Evolutionary conservation across 371 early-diverging fungal genomes (phyloP), one percentile per base, ranked within the genome.

Genomic region (Saksenaea vasiformis): DNA sequence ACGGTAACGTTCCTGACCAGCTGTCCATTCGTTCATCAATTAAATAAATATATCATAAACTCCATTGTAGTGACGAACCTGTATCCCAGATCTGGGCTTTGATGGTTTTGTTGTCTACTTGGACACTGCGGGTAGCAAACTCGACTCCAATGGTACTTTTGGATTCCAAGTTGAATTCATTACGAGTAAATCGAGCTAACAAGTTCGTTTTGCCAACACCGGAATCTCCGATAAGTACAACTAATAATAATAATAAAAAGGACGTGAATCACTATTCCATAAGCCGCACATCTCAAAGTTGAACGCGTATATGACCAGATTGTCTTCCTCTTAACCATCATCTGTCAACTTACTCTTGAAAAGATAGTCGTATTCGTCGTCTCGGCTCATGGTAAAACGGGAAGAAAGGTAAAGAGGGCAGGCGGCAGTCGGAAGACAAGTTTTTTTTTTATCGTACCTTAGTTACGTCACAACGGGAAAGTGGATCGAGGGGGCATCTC

Each of bases 131-230:
- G 38, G 99, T 99, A 51, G 97, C 99, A 85, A 99, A 99, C 77
- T 99, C 98, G 41, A 99, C 99, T 65, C 99, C 99, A 70, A 99
- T 99, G 54, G 99, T 99, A 43, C 99, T 96, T 79, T 98, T 98
- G 61, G 97, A 95, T 70, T 97, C 97, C 66, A 96, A 79, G 77
- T 93, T 94, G 84, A 99, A 99, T 78, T 97, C 98, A 78, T 98
- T 95, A 62, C 97, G 90, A 24, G 99, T 98, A 77, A 99, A 98
- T 67, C 98, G 91, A 64, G 95, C 91, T 61, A 99, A 90, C 27
- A 99, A 91, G 80, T 99, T 99, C 71, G 99, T 98, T 80, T 99
- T 99, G 64, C 99, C 99, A 68, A 99, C 99, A 36, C 99, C 98
- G 15, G 99, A 97, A 79, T 99, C 99, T 54, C 99, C 99, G 83